These are phyloP conservation scores for Auricularia cornea DNA, from an alignment of 768 basidiomycete genomes.

Conservation along the genomic window DNA sequence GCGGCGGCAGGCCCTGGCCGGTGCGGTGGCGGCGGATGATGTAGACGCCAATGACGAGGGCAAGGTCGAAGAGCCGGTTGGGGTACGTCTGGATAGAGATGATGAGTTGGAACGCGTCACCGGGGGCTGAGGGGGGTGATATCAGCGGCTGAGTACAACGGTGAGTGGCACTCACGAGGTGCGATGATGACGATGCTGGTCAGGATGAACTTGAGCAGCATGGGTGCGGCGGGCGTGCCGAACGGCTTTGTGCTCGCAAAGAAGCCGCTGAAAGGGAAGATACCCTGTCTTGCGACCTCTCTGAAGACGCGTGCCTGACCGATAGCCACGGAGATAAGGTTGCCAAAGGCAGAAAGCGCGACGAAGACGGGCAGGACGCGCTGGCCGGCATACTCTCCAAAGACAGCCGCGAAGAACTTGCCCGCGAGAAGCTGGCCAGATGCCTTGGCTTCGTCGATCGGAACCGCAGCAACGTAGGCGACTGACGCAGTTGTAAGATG, in stretches of 20 bases:
- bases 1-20: conserved; percentile 13
- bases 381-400: conserved; percentile 24
- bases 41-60: conserved; percentile 25
- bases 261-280: conserved; percentile 40
- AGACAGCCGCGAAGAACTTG: conserved; percentile 45
- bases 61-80: conserved; percentile 15
- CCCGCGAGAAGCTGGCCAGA: conserved; percentile 40
- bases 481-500: conserved; percentile 6
- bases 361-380: background rate
- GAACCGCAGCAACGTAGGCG: conserved; percentile 32
- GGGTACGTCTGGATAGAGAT: background rate
- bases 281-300: conserved; percentile 45
- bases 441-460: conserved; percentile 33
- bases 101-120: background rate
- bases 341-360: conserved; percentile 2
- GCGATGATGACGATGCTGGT: conserved; percentile 35
- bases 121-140: background rate
- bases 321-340: conserved; percentile 18
- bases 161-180: conserved; percentile 28
- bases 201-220: conserved; percentile 31
- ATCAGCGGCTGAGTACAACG: conserved; percentile 18
- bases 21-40: conserved; percentile 21
- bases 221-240: conserved; percentile 39
- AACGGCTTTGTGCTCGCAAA: conserved; percentile 42
- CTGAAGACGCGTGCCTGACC: conserved; percentile 39